These are phyloP conservation scores for Funneliformis geosporum DNA, from an alignment of 192 early-diverging fungal genomes.

Conservation along the genomic window DNA sequence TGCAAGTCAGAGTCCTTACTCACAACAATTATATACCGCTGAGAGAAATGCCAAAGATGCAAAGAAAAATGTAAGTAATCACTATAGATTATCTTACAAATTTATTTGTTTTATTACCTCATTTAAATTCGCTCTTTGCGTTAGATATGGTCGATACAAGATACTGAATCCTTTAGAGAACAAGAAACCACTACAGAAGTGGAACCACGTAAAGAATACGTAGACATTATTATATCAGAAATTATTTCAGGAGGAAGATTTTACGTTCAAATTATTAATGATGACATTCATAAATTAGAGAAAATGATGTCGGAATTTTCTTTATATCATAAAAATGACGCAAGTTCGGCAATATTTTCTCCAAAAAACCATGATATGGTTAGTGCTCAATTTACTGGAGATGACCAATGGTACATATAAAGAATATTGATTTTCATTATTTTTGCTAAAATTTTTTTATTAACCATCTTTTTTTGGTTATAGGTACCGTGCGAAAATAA, in stretches of 20 bases:
- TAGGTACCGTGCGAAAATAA: constrained; percentile 73
- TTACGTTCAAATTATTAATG: constrained; percentile 64
- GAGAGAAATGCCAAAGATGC: constrained; percentile 74
- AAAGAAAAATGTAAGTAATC: constrained; percentile 68
- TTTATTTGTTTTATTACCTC: not conserved
- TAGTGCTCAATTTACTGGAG: constrained; percentile 84
- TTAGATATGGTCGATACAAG: constrained; percentile 47
- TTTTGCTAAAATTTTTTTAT: not conserved
- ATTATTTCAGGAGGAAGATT: constrained; percentile 58
- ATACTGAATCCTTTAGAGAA: constrained; percentile 44
- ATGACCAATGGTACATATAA: constrained; percentile 78
- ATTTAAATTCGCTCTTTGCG: not conserved
- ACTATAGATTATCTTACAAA: not conserved
- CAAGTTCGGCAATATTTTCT: constrained; percentile 36
- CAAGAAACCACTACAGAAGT: constrained; percentile 49
- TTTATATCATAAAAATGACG: constrained; percentile 52
- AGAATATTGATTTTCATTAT: not conserved
- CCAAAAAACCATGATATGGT: constrained; percentile 73
- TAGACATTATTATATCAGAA: constrained; percentile 74
- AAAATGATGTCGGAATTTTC: constrained; percentile 83
- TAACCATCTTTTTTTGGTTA: not conserved
- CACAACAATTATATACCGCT: constrained; percentile 70
- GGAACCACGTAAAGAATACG: constrained; percentile 67
- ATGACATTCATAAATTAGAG: constrained; percentile 69
- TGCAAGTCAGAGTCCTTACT: constrained; percentile 78